These are phyloP conservation scores for Singerocomus inundabilis DNA, from an alignment of 1,284 basidiomycete genomes.

Conservation along the genomic window DNA sequence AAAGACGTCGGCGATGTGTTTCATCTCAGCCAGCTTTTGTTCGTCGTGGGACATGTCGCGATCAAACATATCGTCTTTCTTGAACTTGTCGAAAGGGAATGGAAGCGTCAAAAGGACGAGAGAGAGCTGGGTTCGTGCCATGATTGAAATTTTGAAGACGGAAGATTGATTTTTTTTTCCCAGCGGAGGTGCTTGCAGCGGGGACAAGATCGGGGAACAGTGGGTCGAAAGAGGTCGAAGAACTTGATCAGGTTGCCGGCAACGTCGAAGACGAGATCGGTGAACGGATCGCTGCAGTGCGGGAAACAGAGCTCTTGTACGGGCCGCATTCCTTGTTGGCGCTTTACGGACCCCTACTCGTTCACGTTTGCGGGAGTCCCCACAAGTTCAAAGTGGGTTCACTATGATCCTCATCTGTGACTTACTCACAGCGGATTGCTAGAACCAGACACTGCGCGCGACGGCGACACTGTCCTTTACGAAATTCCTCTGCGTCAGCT, in stretches of 20 bases:
- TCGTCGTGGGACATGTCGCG: constrained; percentile 93
- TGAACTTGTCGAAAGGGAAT: constrained; percentile 95
- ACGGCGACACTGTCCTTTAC: constrained; percentile 88
- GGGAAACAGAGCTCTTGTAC: constrained; percentile 88
- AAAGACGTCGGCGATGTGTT: constrained; percentile 78
- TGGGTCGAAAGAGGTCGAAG: constrained; percentile 71
- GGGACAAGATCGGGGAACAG: constrained; percentile 37
- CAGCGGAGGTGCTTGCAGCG: constrained; percentile 57
- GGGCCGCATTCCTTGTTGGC: constrained; percentile 83
- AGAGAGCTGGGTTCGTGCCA: constrained; percentile 64
- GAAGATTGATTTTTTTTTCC: not conserved
- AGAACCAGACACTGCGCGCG: constrained; percentile 86
- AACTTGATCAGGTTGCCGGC: constrained; percentile 95
- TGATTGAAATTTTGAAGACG: not conserved
- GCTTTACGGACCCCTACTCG: constrained; percentile 86
- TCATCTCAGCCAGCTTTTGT: constrained; percentile 86
- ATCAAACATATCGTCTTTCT: constrained; percentile 98
- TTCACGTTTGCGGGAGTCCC: constrained; percentile 86
- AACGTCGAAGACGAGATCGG: constrained; percentile 99
- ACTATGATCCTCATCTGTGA: not conserved
- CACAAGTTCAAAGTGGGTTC: constrained; percentile 78
- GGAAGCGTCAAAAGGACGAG: constrained; percentile 95
- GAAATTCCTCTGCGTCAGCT: constrained; percentile 96
- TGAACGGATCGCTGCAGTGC: constrained; percentile 80
- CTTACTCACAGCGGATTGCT: constrained; percentile 9